Evolutionary conservation across 768 basidiomycete species (phyloP), one percentile per base, ranked within the genome.

Genomic region (Neoboletus subvelutipes): DNA sequence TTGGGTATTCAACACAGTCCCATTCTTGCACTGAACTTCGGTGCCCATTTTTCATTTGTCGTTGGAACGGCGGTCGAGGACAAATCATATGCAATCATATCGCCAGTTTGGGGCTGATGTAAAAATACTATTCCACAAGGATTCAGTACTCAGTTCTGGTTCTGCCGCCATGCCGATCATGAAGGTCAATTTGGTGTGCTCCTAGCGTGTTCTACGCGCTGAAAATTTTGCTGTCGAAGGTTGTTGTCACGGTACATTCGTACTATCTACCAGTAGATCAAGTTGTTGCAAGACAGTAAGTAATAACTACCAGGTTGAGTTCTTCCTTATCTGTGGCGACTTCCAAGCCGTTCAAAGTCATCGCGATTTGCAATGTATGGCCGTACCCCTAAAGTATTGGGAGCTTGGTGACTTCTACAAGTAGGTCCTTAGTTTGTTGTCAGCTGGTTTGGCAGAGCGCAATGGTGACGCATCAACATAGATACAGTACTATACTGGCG

Each of bases 271-370:
- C 69, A 73, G 11, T 81, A 87, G 34, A 83, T 98, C 52, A 74
- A 72, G 4, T 64, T 74, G 15, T 81, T 94, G 33, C 90, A 97
- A 67, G 59, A 66, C 2, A n/a, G n/a, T n/a, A n/a, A 73, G 73
- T 58, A 80, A 90, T 63, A 71, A 76, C 13, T 86, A 85, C 72
- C 85, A 82, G 53, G 83, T 97, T 53, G 92, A 96, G 65, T 75
- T 94, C 2, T 81, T 99, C 15, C 81, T 99, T 40, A 87, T 98
- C 29, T 98, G 96, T 56, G 97, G 97, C 12, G 97, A 99, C 75
- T 98, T 99, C 65, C 86, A 97, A 73, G 95, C 97, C 17, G 79
- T 97, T 47, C 80, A 96, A 29, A 95, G 96, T 64, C 76, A 81
- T 56, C 77, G 83, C 54, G 96, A 99, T 74, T 78, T 97, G 42